Evolutionary conservation across 148 eudicot species (phyloP).

Genomic region (Cornus suecica): DNA sequence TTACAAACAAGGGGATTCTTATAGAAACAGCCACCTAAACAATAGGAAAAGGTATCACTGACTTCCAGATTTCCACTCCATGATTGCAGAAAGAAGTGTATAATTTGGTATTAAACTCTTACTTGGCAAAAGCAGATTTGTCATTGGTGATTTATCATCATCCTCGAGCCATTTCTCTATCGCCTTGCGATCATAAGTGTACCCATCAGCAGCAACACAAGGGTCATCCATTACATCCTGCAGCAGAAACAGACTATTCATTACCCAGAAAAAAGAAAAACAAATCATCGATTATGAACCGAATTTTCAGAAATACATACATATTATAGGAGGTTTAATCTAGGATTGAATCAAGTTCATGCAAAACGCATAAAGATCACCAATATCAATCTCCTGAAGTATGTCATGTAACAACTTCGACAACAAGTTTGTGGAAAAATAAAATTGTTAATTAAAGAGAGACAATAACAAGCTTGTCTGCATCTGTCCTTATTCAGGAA

Average conservation of each 20-base stretch:
- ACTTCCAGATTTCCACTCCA: slow-evolving; percentile 62
- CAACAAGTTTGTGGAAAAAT: too few relatives aligned
- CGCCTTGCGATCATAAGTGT: slow-evolving; percentile 79
- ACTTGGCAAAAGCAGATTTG: slow-evolving; percentile 53
- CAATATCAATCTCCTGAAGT: too few relatives aligned
- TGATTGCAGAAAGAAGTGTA: slow-evolving; percentile 67
- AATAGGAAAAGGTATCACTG: neutral
- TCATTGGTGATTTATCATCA: slow-evolving; percentile 72
- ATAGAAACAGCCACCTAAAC: neutral
- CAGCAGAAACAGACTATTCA: slow-evolving; percentile 8
- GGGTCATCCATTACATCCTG: slow-evolving; percentile 89
- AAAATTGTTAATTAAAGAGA: too few relatives aligned
- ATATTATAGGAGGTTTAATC: neutral
- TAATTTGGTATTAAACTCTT: slow-evolving; percentile 62
- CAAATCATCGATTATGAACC: neutral
- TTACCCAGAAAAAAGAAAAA: neutral
- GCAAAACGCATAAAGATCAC: too few relatives aligned
- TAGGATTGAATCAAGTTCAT: neutral
- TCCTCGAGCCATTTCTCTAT: slow-evolving; percentile 70
- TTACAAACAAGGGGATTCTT: neutral
- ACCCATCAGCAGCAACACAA: slow-evolving; percentile 87
- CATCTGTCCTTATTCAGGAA: too few relatives aligned
- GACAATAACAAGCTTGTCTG: too few relatives aligned
- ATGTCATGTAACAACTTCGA: too few relatives aligned
- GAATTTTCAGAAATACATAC: too few relatives aligned